phyloP scores from a whole-genome alignment of 441 rosid genomes.

The Capsella rubella region DNA sequence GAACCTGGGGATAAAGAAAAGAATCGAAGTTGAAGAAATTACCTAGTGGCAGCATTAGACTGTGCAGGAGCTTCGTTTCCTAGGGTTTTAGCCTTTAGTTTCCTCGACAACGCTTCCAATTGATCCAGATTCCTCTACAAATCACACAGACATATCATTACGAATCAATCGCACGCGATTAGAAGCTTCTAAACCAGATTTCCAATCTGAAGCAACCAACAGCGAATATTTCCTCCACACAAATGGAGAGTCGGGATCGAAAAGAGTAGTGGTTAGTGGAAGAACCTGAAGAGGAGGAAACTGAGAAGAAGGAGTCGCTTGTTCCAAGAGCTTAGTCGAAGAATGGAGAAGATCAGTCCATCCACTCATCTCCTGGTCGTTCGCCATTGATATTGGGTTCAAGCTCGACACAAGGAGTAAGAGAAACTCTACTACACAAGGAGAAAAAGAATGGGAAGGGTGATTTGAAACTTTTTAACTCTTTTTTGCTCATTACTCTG shows the following conservation, averaged over 20 bases:
- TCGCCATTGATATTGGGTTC: slow-evolving; percentile 52
- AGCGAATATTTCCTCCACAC: background rate
- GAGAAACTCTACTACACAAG: background rate
- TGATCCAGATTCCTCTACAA: slow-evolving; percentile 90
- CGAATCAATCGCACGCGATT: slow-evolving; percentile 15
- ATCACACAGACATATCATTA: slow-evolving; percentile 6
- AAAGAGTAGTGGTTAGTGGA: slow-evolving; percentile 14
- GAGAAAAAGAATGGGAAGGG: slow-evolving; percentile 4
- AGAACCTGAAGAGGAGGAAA: slow-evolving; percentile 96
- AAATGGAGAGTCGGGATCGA: slow-evolving; percentile 25
- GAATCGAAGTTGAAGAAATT: background rate
- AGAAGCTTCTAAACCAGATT: background rate
- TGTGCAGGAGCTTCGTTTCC: slow-evolving; percentile 88
- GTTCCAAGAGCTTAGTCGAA: slow-evolving; percentile 89
- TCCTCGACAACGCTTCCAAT: slow-evolving; percentile 86
- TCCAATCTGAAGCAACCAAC: background rate
- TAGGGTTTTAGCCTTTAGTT: slow-evolving; percentile 86
- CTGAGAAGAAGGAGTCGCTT: slow-evolving; percentile 95
- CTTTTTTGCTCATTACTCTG: background rate
- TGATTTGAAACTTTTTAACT: slow-evolving; percentile 20
- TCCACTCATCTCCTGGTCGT: slow-evolving; percentile 73
- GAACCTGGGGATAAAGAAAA: background rate
- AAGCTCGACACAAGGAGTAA: background rate
- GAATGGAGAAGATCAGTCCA: slow-evolving; percentile 94
- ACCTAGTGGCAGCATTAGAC: slow-evolving; percentile 93